Base-by-base conservation (phyloP, 805 yeast genomes). In the Metschnikowia hibisci region DNA sequence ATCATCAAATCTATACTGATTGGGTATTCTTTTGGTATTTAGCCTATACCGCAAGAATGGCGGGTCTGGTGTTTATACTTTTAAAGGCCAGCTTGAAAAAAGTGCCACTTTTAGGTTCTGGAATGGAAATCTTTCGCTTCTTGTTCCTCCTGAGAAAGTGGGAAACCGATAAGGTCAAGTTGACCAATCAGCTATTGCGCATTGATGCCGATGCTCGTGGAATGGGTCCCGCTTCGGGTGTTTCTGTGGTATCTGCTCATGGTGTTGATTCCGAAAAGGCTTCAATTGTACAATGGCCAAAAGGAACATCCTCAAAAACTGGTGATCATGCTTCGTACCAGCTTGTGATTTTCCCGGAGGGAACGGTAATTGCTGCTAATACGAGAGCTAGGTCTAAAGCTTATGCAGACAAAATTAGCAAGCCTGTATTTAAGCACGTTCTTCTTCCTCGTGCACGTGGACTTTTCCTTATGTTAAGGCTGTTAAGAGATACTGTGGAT, bases 1-100 rank as follows among this genome's bases (percentile, higher is more conserved):
- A 91, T 59, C 98, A 91, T 63, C 97, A 90, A 65, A 83, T 91
- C 18, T 91, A 91, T 61, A 81, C 91, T 3, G 99, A 91, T 61
- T 91, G 99, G 99, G 73, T 85, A 9, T 89, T 78, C 54, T 53
- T 88, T 43, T 91, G 99, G 99, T 91, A 87, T 79, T 47, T 86
- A 15, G 70, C 86, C 0, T 84, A 87, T 60, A 74, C 89, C 5
- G 77, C 87, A 10, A 62, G 73, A n/a, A 62, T 82, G 34, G 78
- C 82, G 7, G 84, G 84, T 30, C 72, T 77, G 37, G 71, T 90
- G 8, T 80, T 74, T 53, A 88, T 91, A 45, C 76, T 88, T 47
- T 70, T 90, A 61, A 91, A 91, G 62, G 86, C 82, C 47, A 39
- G 42, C 33, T 79, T 95, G 15, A 69, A 90, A 38, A 71, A 69